phyloP scores from a whole-genome alignment of 306 rosid genomes.

The Betula pendula region DNA sequence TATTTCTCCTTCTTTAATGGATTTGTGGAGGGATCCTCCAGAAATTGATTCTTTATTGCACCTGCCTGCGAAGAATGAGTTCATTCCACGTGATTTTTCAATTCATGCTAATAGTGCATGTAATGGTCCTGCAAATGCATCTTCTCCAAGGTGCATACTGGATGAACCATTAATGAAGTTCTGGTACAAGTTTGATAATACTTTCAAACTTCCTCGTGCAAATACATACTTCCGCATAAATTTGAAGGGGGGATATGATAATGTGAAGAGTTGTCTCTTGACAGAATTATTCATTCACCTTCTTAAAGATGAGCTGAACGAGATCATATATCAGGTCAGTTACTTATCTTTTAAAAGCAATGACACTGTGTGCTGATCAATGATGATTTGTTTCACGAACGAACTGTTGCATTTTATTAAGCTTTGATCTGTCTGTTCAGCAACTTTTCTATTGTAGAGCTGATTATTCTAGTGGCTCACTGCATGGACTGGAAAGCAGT shows the following conservation, averaged over 20 bases:
- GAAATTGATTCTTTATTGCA: conserved; percentile 68
- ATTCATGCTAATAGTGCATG: conserved; percentile 45
- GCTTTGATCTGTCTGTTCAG: not conserved
- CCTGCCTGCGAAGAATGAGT: conserved; percentile 89
- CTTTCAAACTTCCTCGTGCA: conserved; percentile 92
- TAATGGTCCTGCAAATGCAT: conserved; percentile 38
- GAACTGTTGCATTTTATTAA: not conserved
- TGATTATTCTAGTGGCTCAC: not conserved
- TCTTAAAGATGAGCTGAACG: conserved; percentile 88
- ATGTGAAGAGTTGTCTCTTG: conserved; percentile 58
- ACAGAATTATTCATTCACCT: conserved; percentile 77
- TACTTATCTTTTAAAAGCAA: conserved; percentile 31
- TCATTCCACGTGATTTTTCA: conserved; percentile 89
- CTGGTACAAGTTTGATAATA: conserved; percentile 83
- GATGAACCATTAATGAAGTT: conserved; percentile 85
- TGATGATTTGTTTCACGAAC: conserved; percentile 12
- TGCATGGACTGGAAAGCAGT: not conserved
- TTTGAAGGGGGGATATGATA: conserved; percentile 80
- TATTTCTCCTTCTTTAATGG: conserved; percentile 63
- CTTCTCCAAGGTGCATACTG: conserved; percentile 71
- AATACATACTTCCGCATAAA: conserved; percentile 82
- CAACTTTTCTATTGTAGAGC: not conserved
- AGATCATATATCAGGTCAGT: conserved; percentile 81
- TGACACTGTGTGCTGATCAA: not conserved
- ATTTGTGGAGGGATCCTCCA: conserved; percentile 80